phyloP scores from a whole-genome alignment of 768 basidiomycete genomes.

The Lactarius deliciosus region DNA sequence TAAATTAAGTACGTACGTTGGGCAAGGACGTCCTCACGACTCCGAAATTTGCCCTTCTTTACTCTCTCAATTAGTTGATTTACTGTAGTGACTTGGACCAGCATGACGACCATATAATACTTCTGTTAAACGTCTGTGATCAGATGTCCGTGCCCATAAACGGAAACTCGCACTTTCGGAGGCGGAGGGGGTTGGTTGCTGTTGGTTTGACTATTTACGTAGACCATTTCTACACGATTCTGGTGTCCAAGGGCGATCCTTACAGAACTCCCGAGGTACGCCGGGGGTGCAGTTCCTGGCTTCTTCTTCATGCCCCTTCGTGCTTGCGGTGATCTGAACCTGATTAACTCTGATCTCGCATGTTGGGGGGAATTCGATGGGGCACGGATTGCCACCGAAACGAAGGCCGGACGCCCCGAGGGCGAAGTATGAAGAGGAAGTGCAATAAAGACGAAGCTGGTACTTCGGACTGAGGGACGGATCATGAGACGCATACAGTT shows the following conservation, averaged over 20 bases:
- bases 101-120: slow-evolving; percentile 81
- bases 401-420: slow-evolving; percentile 52
- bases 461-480: slow-evolving; percentile 53
- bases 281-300: slow-evolving; percentile 90
- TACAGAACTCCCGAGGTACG: slow-evolving; percentile 54
- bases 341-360: slow-evolving; percentile 89
- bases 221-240: slow-evolving; percentile 84
- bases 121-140: slow-evolving; percentile 51
- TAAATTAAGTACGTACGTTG: slow-evolving; percentile 53
- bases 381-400: slow-evolving; percentile 54
- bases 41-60: slow-evolving; percentile 63
- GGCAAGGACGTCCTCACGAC: slow-evolving; percentile 60
- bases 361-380: slow-evolving; percentile 87
- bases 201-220: slow-evolving; percentile 68
- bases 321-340: slow-evolving; percentile 63
- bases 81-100: slow-evolving; percentile 77
- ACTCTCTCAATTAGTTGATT: slow-evolving; percentile 67
- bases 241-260: slow-evolving; percentile 45
- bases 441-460: slow-evolving; percentile 87
- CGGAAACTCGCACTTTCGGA: slow-evolving; percentile 54
- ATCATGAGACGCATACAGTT: slow-evolving; percentile 6
- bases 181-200: slow-evolving; percentile 57
- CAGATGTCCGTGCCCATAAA: not conserved
- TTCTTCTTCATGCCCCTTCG: slow-evolving; percentile 96
- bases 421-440: slow-evolving; percentile 73